A percentile compares a stretch with the other conserved stretches of the same genome.
Evolutionary conservation across 2,329 filamentous ascomycete species (phyloP).

Genomic region (Cladosporium sphaerospermum): DNA sequence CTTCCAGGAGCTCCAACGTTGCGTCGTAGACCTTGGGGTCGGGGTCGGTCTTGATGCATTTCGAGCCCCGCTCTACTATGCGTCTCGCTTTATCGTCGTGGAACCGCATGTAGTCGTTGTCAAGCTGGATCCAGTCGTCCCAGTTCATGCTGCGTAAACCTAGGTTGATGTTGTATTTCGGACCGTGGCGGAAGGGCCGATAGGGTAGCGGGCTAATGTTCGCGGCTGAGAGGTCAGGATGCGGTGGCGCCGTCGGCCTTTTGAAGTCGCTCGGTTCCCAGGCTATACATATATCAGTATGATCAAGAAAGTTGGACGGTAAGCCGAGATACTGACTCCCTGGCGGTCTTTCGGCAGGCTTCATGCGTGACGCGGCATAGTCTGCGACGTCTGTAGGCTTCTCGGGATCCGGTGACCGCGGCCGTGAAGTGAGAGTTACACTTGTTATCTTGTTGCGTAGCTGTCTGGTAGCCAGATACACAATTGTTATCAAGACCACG

Average conservation of each 20-base stretch:
- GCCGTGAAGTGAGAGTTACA: background rate
- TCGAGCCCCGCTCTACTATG: conserved; percentile 59
- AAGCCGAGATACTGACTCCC: conserved; percentile 37
- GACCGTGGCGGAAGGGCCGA: conserved; percentile 70
- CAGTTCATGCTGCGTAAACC: conserved; percentile 64
- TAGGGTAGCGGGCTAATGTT: conserved; percentile 70
- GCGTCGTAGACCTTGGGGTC: conserved; percentile 54
- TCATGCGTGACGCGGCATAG: conserved; percentile 15
- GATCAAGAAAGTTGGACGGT: background rate
- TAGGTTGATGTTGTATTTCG: conserved; percentile 67
- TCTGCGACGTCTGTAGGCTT: conserved; percentile 31
- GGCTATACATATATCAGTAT: conserved; percentile 30
- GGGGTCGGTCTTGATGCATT: conserved; percentile 63
- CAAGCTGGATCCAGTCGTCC: conserved; percentile 78
- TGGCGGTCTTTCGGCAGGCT: conserved; percentile 34
- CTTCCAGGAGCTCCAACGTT: conserved; percentile 69
- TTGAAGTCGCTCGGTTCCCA: conserved; percentile 56
- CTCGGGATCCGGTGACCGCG: conserved; percentile 39
- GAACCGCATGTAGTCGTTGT: conserved; percentile 68
- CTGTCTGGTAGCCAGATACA: background rate
- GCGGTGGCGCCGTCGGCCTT: conserved; percentile 54
- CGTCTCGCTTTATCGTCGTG: conserved; percentile 65
- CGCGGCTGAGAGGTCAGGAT: conserved; percentile 62
- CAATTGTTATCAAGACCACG: background rate
- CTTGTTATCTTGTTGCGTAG: background rate